Base-by-base conservation (phyloP, 176 grass and related monocot species). In the Neostapfia colusana region DNA sequence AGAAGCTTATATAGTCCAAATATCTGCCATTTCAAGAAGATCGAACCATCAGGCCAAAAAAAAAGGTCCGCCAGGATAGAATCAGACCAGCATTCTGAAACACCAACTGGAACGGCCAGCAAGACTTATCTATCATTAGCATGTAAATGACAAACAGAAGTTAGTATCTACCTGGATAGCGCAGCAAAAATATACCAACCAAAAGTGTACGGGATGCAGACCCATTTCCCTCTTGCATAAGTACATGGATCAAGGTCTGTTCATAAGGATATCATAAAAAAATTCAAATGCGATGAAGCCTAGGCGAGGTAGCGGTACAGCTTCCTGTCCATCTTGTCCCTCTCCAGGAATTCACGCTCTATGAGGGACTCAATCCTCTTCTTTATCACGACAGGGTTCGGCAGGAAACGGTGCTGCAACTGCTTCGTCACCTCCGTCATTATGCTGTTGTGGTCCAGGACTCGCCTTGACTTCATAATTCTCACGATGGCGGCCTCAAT, bases 341-440 rank as follows among this genome's bases (percentile, higher is more conserved):
- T 88, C 77, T 91, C 92, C 49, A 91, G 74, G 76, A 91, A 95
- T 37, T 95, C 88, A 0, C 89, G 85, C 83, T 95, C 89, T 14
- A 95, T 95, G 10, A 95, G 89, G 16, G 88, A 91, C 69, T 95
- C 92, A 0, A 95, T 87, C 28, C 92, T 67, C 41, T 91, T 95
- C 89, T 95, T 95, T 70, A 95, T 95, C 55, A 91, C 86, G 2
- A 95, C 83, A 1, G 92, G 92, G 67, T 91, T 95, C 13, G 92
- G 92, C 73, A 95, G 73, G 80, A 95, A 95, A 9, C 92, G 83
- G 4, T 89, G 81, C 73, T 91, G 89, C 44, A 89, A 74, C 68
- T 93, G 90, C 56, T 87, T 82, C 11, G 86, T 88, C 70, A 88
- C 86, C 83, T 93, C 90, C 4, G 72, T 87, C 61, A 93, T 88